These are phyloP conservation scores for Triadica sebifera DNA, from an alignment of 345 rosid species.

Conservation along the genomic window DNA sequence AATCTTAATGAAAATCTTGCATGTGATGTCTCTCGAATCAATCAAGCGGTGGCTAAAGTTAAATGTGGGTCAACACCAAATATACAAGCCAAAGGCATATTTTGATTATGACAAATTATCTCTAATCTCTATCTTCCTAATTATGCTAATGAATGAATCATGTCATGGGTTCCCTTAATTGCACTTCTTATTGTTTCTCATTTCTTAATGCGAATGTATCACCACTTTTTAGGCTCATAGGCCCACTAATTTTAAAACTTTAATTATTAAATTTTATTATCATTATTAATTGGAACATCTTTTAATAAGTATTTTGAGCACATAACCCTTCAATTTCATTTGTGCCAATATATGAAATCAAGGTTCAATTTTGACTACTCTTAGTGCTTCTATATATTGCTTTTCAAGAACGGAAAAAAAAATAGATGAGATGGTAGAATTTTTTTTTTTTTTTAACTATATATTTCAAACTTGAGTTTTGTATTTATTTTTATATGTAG, in stretches of 20 bases:
- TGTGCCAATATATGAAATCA: neutral
- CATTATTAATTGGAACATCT: slow-evolving; percentile 1
- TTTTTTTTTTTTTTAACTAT: neutral
- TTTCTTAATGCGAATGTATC: neutral
- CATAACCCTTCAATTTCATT: slow-evolving; percentile 7
- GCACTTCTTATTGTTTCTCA: too few species aligned
- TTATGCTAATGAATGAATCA: neutral
- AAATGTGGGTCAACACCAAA: neutral
- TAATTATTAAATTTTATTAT: neutral
- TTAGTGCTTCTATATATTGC: neutral
- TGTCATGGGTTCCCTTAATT: neutral
- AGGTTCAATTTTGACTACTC: neutral
- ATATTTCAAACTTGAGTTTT: too few species aligned
- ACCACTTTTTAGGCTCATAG: neutral
- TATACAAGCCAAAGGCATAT: neutral
- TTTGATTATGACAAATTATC: neutral
- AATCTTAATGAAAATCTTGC: slow-evolving; percentile 7
- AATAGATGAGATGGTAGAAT: too few species aligned
- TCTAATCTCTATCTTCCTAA: neutral
- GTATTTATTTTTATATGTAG: too few species aligned
- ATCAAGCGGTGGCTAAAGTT: neutral
- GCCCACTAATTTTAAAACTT: neutral
- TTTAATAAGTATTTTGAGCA: neutral
- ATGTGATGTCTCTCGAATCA: neutral
- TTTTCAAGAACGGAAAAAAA: too few species aligned